These are phyloP conservation scores for Scenedesmus sp. DNA, from an alignment of 163 green algal species.

Conservation along the genomic window DNA sequence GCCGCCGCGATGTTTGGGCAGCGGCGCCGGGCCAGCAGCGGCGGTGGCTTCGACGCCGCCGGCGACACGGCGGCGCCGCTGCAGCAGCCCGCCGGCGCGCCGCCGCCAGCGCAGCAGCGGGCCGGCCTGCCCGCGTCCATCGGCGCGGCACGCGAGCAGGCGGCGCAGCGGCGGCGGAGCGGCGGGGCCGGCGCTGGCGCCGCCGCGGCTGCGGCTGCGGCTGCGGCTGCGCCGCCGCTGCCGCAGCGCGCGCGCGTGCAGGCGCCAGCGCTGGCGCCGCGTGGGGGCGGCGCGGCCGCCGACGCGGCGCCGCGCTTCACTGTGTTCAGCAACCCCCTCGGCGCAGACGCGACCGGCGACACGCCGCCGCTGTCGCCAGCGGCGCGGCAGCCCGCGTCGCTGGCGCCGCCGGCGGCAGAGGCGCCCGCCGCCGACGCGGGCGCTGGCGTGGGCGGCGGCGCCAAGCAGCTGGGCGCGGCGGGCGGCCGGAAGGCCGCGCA, in stretches of 20 bases:
- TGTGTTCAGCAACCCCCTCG: conserved; percentile 1
- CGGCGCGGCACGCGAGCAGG: too few relatives aligned
- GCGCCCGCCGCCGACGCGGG: not conserved
- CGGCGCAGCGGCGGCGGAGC: not conserved
- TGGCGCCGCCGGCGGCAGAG: not conserved
- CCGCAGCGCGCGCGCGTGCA: not conserved
- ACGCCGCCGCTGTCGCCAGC: too few relatives aligned
- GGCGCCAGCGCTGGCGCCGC: not conserved
- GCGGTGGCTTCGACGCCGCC: too few relatives aligned
- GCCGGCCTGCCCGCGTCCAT: too few relatives aligned
- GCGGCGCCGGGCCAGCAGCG: not conserved
- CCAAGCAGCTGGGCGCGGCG: not conserved
- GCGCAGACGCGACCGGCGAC: too few relatives aligned
- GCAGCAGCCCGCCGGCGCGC: too few relatives aligned
- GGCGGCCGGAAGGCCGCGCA: not conserved
- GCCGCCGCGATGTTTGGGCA: not conserved
- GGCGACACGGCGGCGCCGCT: too few relatives aligned
- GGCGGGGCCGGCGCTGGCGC: not conserved
- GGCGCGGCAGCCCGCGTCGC: not conserved
- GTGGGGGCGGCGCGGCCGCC: not conserved
- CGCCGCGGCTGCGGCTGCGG: not conserved
- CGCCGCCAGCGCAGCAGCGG: too few relatives aligned
- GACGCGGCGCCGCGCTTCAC: not conserved
- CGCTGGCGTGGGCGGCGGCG: not conserved
- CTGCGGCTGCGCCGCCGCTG: not conserved